Evolutionary conservation across 495 filamentous ascomycete species (phyloP).

Genomic region (Xylaria curta): DNA sequence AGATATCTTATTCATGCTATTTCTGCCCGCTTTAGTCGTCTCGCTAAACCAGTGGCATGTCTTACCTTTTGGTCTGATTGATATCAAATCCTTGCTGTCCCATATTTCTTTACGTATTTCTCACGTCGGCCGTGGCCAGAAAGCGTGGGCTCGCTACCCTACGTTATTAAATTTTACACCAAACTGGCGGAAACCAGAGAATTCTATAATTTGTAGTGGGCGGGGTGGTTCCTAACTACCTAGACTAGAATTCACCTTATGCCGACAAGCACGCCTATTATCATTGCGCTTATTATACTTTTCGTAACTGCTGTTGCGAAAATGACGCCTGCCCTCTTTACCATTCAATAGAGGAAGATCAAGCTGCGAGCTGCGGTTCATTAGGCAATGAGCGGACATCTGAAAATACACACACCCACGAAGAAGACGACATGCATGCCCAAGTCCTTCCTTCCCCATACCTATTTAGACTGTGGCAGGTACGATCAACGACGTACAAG

Average conservation of each 20-base stretch:
- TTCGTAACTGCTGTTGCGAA: background rate
- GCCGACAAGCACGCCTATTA: background rate
- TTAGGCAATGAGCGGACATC: background rate
- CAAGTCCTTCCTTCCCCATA: background rate
- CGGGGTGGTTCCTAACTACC: background rate
- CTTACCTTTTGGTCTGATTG: background rate
- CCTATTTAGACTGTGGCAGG: background rate
- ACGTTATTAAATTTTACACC: background rate
- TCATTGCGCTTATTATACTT: background rate
- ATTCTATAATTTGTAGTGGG: background rate
- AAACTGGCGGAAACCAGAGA: background rate
- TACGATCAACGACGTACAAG: background rate
- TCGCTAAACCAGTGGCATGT: background rate
- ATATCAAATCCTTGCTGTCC: background rate
- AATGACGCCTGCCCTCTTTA: background rate
- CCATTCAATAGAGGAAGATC: background rate
- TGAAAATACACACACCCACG: background rate
- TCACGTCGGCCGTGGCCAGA: background rate
- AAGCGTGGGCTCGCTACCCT: background rate
- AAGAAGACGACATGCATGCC: background rate
- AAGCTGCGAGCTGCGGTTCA: background rate
- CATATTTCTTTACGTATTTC: background rate
- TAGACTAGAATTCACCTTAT: background rate
- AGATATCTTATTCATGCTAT: slow-evolving; percentile 14
- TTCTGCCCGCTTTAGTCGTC: slow-evolving; percentile 6